phyloP scores from a whole-genome alignment of 352 stramenopile species.

The Blastocystis hominis region DNA sequence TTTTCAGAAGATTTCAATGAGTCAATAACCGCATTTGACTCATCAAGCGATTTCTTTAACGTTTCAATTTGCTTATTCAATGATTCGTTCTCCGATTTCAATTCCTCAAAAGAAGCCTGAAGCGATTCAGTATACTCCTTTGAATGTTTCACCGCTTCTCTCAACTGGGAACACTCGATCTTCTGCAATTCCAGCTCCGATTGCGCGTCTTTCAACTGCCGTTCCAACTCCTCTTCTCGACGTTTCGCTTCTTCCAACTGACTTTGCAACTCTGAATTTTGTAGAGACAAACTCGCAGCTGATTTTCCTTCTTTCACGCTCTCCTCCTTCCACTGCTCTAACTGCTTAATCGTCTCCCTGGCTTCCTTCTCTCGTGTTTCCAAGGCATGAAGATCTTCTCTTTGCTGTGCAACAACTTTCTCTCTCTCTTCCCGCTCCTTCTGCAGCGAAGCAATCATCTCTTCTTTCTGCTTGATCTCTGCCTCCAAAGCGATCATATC shows the following conservation, averaged over 20 bases:
- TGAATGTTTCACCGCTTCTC: background rate
- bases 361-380: background rate
- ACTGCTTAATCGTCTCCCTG: background rate
- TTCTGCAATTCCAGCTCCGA: background rate
- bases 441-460: background rate
- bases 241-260: background rate
- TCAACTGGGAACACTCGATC: background rate
- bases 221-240: background rate
- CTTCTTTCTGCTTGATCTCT: conserved; percentile 17
- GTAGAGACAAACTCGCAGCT: background rate
- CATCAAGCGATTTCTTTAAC: background rate
- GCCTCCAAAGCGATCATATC: background rate
- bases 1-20: background rate
- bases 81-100: too few species aligned
- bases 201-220: background rate
- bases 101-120: too few species aligned
- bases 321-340: background rate
- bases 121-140: background rate
- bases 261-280: background rate
- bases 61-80: background rate
- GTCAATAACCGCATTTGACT: background rate
- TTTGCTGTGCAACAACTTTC: background rate
- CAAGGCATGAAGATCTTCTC: background rate
- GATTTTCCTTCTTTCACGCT: background rate
- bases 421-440: conserved; percentile 10